phyloP scores from a whole-genome alignment of 805 yeast genomes.

The Ogataea populi-albae region DNA sequence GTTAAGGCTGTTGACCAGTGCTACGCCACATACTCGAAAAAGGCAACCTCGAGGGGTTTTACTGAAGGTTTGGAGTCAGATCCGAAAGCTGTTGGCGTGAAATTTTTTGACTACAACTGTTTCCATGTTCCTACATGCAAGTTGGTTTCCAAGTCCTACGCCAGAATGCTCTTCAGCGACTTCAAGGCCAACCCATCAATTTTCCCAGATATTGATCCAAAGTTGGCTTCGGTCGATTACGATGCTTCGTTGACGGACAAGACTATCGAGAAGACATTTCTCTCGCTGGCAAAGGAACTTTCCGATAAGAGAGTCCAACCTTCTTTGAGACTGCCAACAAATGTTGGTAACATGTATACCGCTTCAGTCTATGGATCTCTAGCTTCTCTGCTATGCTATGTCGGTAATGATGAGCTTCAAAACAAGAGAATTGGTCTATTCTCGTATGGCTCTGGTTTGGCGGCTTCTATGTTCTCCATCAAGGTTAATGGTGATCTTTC shows the following conservation, averaged over 20 bases:
- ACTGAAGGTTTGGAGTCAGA: slow-evolving; percentile 41
- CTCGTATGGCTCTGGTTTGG: slow-evolving; percentile 98
- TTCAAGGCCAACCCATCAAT: slow-evolving; percentile 65
- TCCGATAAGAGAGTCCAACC: slow-evolving; percentile 71
- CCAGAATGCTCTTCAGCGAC: slow-evolving; percentile 88
- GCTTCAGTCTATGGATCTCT: slow-evolving; percentile 89
- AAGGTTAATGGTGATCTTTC: slow-evolving; percentile 79
- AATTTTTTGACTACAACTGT: slow-evolving; percentile 84
- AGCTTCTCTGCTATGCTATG: slow-evolving; percentile 73
- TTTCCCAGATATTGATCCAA: slow-evolving; percentile 55
- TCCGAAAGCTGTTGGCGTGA: slow-evolving; percentile 60
- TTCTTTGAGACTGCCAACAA: slow-evolving; percentile 83
- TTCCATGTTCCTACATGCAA: slow-evolving; percentile 99
- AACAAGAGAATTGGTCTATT: slow-evolving; percentile 86
- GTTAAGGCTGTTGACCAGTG: slow-evolving; percentile 89
- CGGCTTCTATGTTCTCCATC: slow-evolving; percentile 81
- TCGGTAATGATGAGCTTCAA: slow-evolving; percentile 70
- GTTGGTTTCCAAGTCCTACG: slow-evolving; percentile 88
- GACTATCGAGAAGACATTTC: slow-evolving; percentile 78
- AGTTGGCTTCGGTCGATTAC: slow-evolving; percentile 56
- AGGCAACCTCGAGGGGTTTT: slow-evolving; percentile 55
- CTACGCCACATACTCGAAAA: slow-evolving; percentile 77
- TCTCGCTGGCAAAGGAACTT: slow-evolving; percentile 68
- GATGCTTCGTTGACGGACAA: slow-evolving; percentile 79
- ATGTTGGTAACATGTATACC: slow-evolving; percentile 98